Conservation (phyloP, 1,139 yeast species). For the Magnusiomyces ingens region DNA sequence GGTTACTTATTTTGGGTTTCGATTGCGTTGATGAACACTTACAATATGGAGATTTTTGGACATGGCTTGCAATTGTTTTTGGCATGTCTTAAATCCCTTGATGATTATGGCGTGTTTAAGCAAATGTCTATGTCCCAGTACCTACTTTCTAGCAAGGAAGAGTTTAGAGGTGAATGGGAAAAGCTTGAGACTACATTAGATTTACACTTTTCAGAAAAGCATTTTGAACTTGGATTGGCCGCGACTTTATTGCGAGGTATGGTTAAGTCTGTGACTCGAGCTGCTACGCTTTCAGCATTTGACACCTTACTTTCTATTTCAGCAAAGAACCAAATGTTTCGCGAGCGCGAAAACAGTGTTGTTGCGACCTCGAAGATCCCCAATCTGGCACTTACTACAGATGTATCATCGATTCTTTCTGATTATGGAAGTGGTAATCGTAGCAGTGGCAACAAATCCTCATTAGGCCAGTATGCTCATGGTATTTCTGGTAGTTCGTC, state of each 20-base stretch:
- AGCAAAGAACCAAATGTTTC: conserved; percentile 31
- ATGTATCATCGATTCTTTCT: not conserved
- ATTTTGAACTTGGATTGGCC: conserved; percentile 52
- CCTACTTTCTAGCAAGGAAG: conserved; percentile 37
- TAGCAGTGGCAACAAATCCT: not conserved
- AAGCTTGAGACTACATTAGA: conserved; percentile 44
- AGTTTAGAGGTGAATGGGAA: conserved; percentile 40
- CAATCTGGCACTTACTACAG: not conserved
- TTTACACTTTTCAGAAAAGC: conserved; percentile 37
- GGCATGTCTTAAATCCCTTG: conserved; percentile 26
- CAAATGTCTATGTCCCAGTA: conserved; percentile 21
- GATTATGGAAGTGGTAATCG: not conserved
- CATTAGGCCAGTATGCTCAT: not conserved
- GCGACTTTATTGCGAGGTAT: conserved; percentile 55
- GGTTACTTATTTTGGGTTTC: conserved; percentile 66
- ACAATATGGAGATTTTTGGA: conserved; percentile 20
- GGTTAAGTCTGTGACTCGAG: conserved; percentile 53
- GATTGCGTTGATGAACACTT: conserved; percentile 33
- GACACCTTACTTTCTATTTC: conserved; percentile 45
- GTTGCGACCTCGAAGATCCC: not conserved
- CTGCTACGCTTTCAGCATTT: conserved; percentile 49
- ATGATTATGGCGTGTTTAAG: conserved; percentile 26
- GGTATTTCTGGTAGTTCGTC: not conserved
- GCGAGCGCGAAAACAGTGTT: conserved; percentile 3
- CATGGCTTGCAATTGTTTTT: conserved; percentile 26